These are phyloP conservation scores for Ajuga chamaepitys DNA, from an alignment of 257 asterid genomes.

Conservation along the genomic window DNA sequence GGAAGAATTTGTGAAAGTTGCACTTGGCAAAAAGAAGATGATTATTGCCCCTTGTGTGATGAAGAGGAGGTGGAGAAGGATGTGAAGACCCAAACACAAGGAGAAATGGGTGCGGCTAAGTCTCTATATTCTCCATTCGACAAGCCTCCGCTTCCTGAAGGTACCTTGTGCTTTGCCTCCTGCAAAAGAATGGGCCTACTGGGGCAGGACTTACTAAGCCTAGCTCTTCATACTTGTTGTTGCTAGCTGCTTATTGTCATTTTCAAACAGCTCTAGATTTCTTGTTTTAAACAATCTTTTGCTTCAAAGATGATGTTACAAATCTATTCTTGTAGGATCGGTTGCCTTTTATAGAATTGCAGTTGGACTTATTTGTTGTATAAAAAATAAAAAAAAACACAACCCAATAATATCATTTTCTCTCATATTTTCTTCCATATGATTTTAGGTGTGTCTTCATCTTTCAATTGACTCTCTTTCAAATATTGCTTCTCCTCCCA, in stretches of 20 bases:
- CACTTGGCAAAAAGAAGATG: slow-evolving; percentile 79
- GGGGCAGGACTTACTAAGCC: slow-evolving; percentile 84
- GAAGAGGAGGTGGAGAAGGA: slow-evolving; percentile 94
- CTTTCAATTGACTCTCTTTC: no score
- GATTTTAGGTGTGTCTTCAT: no score
- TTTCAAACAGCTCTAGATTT: neutral
- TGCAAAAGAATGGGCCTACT: slow-evolving; percentile 86
- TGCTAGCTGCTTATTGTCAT: neutral
- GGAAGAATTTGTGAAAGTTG: slow-evolving; percentile 73
- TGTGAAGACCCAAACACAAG: slow-evolving; percentile 80
- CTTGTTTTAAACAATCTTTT: neutral
- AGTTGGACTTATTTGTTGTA: no score
- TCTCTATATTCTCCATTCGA: slow-evolving; percentile 82
- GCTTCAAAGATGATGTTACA: neutral
- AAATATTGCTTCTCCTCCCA: no score
- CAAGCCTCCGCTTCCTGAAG: slow-evolving; percentile 88
- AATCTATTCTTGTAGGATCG: neutral
- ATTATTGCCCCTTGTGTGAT: slow-evolving; percentile 92
- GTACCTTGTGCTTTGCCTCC: slow-evolving; percentile 84
- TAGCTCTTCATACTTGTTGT: neutral
- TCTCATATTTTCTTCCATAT: no score
- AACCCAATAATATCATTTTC: no score
- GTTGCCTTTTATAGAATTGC: neutral
- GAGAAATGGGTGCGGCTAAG: slow-evolving; percentile 92
- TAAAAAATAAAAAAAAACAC: no score